phyloP scores from a whole-genome alignment of 495 filamentous ascomycete genomes.

The Thozetella sp. region DNA sequence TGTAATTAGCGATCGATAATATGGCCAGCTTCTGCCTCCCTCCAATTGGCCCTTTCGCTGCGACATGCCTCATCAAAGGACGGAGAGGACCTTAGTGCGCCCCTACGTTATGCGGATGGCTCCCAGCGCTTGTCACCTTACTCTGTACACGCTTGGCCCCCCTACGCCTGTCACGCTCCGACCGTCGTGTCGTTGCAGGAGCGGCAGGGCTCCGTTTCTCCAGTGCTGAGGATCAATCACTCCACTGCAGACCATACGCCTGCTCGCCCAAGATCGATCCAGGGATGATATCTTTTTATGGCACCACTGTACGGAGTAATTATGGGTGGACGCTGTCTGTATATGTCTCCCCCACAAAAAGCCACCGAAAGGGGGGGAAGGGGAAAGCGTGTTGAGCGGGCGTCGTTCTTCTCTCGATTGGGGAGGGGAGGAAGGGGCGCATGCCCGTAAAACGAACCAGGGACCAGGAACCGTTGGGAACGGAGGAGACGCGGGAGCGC shows the following conservation, averaged over 20 bases:
- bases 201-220: neutral
- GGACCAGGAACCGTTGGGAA: constrained; percentile 4
- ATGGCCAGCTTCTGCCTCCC: neutral
- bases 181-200: too few relatives aligned
- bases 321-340: neutral
- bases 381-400: too few relatives aligned
- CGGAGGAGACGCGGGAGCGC: neutral
- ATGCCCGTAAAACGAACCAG: neutral
- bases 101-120: neutral
- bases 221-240: neutral
- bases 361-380: neutral
- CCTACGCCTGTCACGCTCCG: too few relatives aligned
- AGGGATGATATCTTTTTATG: constrained; percentile 1
- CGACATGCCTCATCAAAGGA: neutral
- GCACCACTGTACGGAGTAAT: neutral
- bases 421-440: too few relatives aligned
- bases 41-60: constrained; percentile 2
- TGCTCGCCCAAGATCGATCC: neutral
- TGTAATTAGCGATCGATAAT: neutral
- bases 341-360: neutral
- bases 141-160: too few relatives aligned
- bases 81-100: neutral
- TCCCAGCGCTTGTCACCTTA: neutral
- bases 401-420: too few relatives aligned
- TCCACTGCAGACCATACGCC: too few relatives aligned